A percentile compares a stretch with the other conserved stretches of the same genome.
Conservation (phyloP, 1,139 yeast genomes). For the Candida sojae region DNA sequence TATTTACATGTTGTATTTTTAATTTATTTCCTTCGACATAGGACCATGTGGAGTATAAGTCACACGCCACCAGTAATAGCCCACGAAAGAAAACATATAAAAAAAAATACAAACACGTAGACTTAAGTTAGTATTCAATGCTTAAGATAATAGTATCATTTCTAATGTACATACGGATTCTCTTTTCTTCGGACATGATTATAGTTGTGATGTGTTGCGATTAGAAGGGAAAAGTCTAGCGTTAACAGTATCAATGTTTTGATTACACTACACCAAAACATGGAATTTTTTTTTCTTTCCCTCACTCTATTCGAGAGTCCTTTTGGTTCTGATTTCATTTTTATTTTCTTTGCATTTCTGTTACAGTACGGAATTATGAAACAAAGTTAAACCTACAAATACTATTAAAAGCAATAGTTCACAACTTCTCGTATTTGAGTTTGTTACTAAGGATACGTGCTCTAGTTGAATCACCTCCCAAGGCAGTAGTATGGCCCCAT, state of each 20-base stretch:
- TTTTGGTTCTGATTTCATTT: too few species aligned
- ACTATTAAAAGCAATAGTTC: not conserved
- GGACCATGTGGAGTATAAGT: too few species aligned
- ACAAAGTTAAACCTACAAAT: not conserved
- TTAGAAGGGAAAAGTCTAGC: not conserved
- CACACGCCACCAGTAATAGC: not conserved
- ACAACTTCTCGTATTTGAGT: constrained; percentile 23
- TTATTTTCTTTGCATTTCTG: too few species aligned
- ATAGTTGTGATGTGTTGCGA: not conserved
- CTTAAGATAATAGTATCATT: not conserved
- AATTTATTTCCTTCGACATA: too few species aligned
- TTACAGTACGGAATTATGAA: not conserved
- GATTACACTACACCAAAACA: too few species aligned
- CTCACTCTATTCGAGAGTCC: too few species aligned
- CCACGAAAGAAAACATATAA: not conserved
- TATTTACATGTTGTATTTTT: not conserved
- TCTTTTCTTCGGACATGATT: constrained; percentile 3
- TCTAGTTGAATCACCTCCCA: constrained; percentile 33
- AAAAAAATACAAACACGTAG: not conserved
- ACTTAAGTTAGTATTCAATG: constrained; percentile 1
- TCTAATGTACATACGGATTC: constrained; percentile 1
- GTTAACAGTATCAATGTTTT: too few species aligned
- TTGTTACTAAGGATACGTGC: constrained; percentile 31
- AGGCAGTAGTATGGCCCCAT: constrained; percentile 40
- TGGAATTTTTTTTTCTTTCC: not conserved